Evolutionary conservation across 306 rosid genomes (phyloP).

Genomic region (Inga oerstediana): DNA sequence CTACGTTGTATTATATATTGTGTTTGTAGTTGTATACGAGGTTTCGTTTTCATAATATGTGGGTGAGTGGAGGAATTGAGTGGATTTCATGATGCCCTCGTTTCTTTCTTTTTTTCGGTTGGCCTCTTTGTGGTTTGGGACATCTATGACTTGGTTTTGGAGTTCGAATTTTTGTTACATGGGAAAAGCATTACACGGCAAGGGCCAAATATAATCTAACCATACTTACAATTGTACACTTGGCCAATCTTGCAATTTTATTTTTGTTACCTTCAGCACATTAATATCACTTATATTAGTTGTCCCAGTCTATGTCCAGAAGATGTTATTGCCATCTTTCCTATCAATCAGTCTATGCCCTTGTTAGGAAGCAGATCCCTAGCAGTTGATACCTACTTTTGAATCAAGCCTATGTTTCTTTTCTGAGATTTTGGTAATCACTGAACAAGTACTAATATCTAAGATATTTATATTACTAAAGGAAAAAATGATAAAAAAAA

Average conservation of each 20-base stretch:
- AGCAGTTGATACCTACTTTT: too few relatives aligned
- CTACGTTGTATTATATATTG: not conserved
- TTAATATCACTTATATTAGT: not conserved
- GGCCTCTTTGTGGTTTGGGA: not conserved
- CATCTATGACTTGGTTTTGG: not conserved
- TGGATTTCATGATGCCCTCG: not conserved
- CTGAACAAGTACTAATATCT: too few relatives aligned
- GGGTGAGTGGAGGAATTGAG: constrained; percentile 1
- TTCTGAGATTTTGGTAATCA: too few relatives aligned
- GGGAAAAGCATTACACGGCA: not conserved
- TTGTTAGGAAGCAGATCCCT: too few relatives aligned
- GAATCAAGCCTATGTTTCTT: too few relatives aligned
- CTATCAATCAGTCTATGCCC: too few relatives aligned
- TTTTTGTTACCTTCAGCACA: not conserved
- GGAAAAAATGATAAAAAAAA: not conserved
- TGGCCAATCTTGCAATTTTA: constrained; percentile 5
- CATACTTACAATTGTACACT: not conserved
- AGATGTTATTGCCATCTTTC: too few relatives aligned
- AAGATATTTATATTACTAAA: not conserved
- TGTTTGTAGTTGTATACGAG: not conserved
- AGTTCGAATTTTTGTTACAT: not conserved
- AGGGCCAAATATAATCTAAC: not conserved
- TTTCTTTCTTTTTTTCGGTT: not conserved
- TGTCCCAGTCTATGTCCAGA: not conserved
- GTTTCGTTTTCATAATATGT: not conserved